phyloP scores from a whole-genome alignment of 352 stramenopile genomes.

The Phytophthora melonis region DNA sequence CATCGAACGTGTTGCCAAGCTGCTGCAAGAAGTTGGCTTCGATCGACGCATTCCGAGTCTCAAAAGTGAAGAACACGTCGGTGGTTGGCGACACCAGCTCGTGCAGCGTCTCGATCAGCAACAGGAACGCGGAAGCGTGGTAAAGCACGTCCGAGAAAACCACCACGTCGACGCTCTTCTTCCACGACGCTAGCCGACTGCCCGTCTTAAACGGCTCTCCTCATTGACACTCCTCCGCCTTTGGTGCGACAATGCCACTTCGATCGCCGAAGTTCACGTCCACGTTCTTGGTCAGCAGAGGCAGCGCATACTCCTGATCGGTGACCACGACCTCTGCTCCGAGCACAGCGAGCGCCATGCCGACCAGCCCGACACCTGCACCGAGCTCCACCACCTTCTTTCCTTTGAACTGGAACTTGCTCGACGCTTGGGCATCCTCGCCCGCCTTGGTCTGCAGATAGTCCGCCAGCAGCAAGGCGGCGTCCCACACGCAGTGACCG shows the following conservation, averaged over 20 bases:
- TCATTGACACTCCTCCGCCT: slow-evolving; percentile 53
- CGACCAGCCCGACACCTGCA: slow-evolving; percentile 59
- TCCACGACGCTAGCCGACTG: slow-evolving; percentile 36
- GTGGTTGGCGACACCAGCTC: slow-evolving; percentile 35
- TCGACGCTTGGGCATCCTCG: not conserved
- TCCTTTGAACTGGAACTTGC: slow-evolving; percentile 19
- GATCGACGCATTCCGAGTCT: slow-evolving; percentile 50
- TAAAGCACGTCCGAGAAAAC: slow-evolving; percentile 68
- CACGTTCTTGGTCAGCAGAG: slow-evolving; percentile 59
- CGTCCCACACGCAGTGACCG: slow-evolving; percentile 68
- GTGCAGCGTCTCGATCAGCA: slow-evolving; percentile 50
- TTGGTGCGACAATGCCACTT: slow-evolving; percentile 14
- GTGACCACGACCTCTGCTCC: slow-evolving; percentile 55
- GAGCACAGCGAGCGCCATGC: slow-evolving; percentile 57
- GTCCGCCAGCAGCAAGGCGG: slow-evolving; percentile 57
- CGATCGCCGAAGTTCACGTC: slow-evolving; percentile 43
- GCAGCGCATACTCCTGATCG: slow-evolving; percentile 62
- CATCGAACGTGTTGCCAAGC: slow-evolving; percentile 38
- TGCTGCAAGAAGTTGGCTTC: slow-evolving; percentile 52
- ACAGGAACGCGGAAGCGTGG: slow-evolving; percentile 44
- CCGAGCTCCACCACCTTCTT: slow-evolving; percentile 55
- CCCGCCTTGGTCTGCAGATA: slow-evolving; percentile 46
- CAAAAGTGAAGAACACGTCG: slow-evolving; percentile 55
- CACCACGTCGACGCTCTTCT: slow-evolving; percentile 43
- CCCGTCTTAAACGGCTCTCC: slow-evolving; percentile 35